Conservation (phyloP, 345 rosid genomes). For the Brassica juncea region DNA sequence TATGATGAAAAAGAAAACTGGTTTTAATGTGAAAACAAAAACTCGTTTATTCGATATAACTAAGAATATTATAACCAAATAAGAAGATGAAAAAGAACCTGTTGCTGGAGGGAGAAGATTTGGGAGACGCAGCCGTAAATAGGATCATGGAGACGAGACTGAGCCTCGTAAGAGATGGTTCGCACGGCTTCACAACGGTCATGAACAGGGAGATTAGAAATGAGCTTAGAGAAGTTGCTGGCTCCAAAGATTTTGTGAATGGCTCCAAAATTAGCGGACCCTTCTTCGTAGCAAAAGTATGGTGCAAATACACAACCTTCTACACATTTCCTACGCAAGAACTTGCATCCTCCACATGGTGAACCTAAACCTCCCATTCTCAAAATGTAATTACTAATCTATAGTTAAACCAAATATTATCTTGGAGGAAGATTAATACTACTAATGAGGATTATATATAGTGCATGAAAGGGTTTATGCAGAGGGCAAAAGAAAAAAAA, state of each 20-base stretch:
- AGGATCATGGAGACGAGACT: constrained; percentile 94
- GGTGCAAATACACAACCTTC: constrained; percentile 96
- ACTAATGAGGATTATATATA: constrained; percentile 28
- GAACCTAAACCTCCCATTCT: constrained; percentile 69
- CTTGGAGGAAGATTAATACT: constrained; percentile 6
- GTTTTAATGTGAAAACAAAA: not conserved
- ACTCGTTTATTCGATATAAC: too few species aligned
- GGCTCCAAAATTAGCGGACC: constrained; percentile 83
- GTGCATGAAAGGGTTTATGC: constrained; percentile 10
- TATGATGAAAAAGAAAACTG: not conserved
- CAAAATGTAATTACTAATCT: constrained; percentile 1
- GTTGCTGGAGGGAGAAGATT: constrained; percentile 93
- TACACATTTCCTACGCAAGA: constrained; percentile 90
- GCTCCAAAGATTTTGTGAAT: constrained; percentile 97
- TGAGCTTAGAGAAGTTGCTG: constrained; percentile 88
- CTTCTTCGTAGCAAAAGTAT: constrained; percentile 93
- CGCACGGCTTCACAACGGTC: constrained; percentile 83
- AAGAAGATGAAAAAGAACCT: constrained; percentile 47
- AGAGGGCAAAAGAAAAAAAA: not conserved
- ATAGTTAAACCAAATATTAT: not conserved
- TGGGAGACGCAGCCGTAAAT: constrained; percentile 96
- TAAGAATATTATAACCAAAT: too few species aligned
- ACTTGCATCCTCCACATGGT: constrained; percentile 98
- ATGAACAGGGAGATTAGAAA: constrained; percentile 68
- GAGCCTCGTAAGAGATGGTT: constrained; percentile 95